Conservation (phyloP, 176 grass and related monocot genomes). For the Zea luxurians region DNA sequence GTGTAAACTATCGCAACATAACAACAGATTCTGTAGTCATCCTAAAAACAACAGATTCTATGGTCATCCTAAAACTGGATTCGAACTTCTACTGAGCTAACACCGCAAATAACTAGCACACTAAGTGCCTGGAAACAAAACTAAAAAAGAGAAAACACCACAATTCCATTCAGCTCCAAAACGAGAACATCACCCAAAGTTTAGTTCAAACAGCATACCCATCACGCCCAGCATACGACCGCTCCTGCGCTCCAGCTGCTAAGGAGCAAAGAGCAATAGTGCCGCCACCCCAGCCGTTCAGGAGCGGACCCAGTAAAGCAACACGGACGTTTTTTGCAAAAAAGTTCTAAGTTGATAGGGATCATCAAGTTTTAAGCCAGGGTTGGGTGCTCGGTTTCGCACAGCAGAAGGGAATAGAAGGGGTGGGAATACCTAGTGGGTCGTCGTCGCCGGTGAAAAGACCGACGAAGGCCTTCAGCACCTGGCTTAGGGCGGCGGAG, state of each 20-base stretch:
- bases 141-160: not conserved
- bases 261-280: not conserved
- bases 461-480: not conserved
- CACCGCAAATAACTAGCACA: not conserved
- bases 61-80: not conserved
- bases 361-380: not conserved
- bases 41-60: not conserved
- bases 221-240: not conserved
- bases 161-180: not conserved
- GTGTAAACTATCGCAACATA: not conserved
- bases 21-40: not conserved
- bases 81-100: not conserved
- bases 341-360: not conserved
- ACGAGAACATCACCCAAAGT: not conserved
- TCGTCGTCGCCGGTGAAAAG: not conserved
- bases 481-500: not conserved
- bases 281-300: not conserved
- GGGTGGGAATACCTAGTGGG: not conserved
- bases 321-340: not conserved
- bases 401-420: not conserved
- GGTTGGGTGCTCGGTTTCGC: not conserved
- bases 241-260: not conserved
- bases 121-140: not conserved
- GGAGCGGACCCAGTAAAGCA: not conserved
- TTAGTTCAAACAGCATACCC: not conserved